These are phyloP conservation scores for Ceratobasidium sp. DNA, from an alignment of 1,284 basidiomycete genomes.

Conservation along the genomic window DNA sequence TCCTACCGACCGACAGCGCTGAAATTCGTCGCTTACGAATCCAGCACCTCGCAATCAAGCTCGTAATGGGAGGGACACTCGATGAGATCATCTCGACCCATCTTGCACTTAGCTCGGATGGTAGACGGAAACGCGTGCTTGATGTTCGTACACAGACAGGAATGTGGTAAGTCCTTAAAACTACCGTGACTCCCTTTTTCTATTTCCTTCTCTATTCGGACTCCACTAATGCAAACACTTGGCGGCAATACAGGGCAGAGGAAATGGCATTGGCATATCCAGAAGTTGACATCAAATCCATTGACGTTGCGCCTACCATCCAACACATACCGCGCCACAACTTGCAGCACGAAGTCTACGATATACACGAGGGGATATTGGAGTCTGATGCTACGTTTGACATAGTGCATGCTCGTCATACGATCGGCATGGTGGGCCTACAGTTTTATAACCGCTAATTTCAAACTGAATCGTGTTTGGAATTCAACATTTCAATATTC, in stretches of 20 bases:
- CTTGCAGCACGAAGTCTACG: slow-evolving; percentile 27
- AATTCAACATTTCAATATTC: too few relatives aligned
- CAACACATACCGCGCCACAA: slow-evolving; percentile 18
- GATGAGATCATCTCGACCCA: slow-evolving; percentile 5
- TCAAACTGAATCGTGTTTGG: background rate
- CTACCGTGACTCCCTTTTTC: too few relatives aligned
- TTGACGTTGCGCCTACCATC: slow-evolving; percentile 22
- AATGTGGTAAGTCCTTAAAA: slow-evolving; percentile 45
- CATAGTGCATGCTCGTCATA: background rate
- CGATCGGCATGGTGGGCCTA: background rate
- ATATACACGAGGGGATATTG: slow-evolving; percentile 25
- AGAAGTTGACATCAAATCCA: slow-evolving; percentile 22
- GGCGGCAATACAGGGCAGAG: slow-evolving; percentile 10
- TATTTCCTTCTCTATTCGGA: too few relatives aligned
- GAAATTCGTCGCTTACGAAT: slow-evolving; percentile 43
- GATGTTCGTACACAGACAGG: slow-evolving; percentile 47
- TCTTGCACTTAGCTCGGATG: background rate
- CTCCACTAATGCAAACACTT: too few relatives aligned
- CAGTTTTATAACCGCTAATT: slow-evolving; percentile 21
- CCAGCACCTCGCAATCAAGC: slow-evolving; percentile 45
- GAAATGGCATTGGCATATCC: slow-evolving; percentile 35
- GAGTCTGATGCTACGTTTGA: slow-evolving; percentile 31
- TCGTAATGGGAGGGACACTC: slow-evolving; percentile 39
- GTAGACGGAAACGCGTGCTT: slow-evolving; percentile 42
- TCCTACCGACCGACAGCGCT: slow-evolving; percentile 40